These are phyloP conservation scores for Alloteropsis semialata DNA, from an alignment of 176 grass and related monocot species.

Conservation along the genomic window DNA sequence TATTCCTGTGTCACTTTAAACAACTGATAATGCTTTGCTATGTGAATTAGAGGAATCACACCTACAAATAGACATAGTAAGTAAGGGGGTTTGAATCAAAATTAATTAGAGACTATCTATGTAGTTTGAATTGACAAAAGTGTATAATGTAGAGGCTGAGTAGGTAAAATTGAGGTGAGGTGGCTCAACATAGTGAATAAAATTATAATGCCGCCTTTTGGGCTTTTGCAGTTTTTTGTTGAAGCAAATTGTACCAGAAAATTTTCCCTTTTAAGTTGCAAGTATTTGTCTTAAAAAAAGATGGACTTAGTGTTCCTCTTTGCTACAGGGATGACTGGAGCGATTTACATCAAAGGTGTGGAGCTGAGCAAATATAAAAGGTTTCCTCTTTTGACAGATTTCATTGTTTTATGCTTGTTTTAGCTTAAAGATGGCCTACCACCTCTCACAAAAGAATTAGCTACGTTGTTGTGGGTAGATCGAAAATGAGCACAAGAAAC, in stretches of 20 bases:
- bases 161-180: background rate
- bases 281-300: background rate
- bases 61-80: background rate
- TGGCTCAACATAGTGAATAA: background rate
- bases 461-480: too few species aligned
- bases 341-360: slow-evolving; percentile 69
- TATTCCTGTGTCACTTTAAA: background rate
- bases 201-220: background rate
- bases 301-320: background rate
- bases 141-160: background rate
- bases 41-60: background rate
- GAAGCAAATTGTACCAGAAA: background rate
- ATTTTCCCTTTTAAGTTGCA: background rate
- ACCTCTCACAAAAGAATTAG: background rate
- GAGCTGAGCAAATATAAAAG: slow-evolving; percentile 70
- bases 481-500: too few species aligned
- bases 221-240: background rate
- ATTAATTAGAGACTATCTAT: background rate
- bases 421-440: background rate
- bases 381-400: slow-evolving; percentile 25
- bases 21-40: background rate
- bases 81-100: background rate
- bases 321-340: slow-evolving; percentile 67
- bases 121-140: background rate
- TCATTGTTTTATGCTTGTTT: slow-evolving; percentile 4